phyloP scores from a whole-genome alignment of 2,329 filamentous ascomycete species.

The Exophiala phaeomuriformis region DNA sequence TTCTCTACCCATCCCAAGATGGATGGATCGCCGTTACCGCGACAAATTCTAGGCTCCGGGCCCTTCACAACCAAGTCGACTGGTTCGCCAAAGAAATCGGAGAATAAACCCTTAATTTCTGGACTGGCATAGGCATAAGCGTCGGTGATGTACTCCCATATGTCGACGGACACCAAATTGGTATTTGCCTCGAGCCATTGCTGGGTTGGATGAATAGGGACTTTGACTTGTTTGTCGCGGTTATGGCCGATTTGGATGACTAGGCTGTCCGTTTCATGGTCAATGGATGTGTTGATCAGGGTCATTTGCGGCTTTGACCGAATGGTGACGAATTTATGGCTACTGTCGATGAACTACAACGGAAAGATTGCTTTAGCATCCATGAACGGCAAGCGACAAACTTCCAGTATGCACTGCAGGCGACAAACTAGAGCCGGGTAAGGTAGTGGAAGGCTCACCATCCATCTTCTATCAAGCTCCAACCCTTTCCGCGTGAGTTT shows the following conservation, averaged over 20 bases:
- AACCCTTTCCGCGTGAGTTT: conserved; percentile 51
- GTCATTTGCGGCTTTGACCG: conserved; percentile 56
- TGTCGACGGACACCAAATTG: conserved; percentile 43
- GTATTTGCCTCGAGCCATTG: conserved; percentile 52
- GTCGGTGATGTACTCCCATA: conserved; percentile 55
- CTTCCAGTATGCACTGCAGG: not conserved
- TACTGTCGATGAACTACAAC: conserved; percentile 45
- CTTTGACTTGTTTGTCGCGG: conserved; percentile 39
- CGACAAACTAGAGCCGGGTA: not conserved
- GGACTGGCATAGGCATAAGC: conserved; percentile 46
- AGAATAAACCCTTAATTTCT: conserved; percentile 48
- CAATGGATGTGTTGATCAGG: conserved; percentile 50
- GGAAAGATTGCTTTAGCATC: conserved; percentile 2
- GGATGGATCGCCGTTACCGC: conserved; percentile 49
- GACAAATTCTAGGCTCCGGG: conserved; percentile 48
- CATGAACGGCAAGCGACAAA: not conserved
- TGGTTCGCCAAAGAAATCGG: conserved; percentile 45
- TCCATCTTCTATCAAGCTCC: conserved; percentile 58
- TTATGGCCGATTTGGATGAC: conserved; percentile 36
- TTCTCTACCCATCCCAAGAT: conserved; percentile 48
- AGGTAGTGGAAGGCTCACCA: conserved; percentile 35
- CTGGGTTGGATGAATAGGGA: conserved; percentile 49
- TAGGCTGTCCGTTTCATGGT: conserved; percentile 41
- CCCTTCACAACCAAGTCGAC: conserved; percentile 57
- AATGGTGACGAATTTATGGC: conserved; percentile 55